These are phyloP conservation scores for Ocimum tenuiflorum DNA, from an alignment of 257 asterid species.

Conservation along the genomic window DNA sequence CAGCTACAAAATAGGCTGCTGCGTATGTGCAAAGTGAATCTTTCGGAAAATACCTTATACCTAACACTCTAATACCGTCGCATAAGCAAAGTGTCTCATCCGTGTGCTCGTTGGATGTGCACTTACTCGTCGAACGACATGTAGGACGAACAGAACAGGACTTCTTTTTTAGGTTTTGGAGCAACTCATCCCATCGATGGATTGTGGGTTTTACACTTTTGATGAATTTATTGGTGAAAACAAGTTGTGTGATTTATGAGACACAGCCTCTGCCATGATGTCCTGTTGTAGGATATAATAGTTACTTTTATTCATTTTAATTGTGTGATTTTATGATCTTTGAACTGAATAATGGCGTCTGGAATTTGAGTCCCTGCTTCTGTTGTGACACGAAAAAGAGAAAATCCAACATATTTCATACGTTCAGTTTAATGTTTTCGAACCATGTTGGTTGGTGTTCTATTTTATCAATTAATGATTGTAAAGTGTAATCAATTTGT, in stretches of 20 bases:
- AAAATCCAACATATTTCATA: no score
- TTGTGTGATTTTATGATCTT: neutral
- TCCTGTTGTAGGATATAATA: neutral
- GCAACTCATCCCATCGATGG: no score
- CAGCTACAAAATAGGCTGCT: slow-evolving; percentile 56
- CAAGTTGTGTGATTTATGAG: slow-evolving; percentile 3
- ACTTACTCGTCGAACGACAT: neutral
- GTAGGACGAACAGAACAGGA: neutral
- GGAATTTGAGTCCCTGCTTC: neutral
- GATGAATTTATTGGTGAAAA: slow-evolving; percentile 1
- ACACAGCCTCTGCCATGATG: neutral
- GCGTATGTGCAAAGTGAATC: slow-evolving; percentile 36
- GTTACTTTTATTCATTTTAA: neutral
- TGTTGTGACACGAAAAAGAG: neutral
- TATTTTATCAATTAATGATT: no score
- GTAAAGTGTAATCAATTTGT: no score
- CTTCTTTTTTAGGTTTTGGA: neutral
- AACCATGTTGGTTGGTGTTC: no score
- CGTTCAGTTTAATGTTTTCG: no score
- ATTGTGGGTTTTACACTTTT: slow-evolving; percentile 9
- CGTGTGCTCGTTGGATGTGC: neutral
- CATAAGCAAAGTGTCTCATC: neutral
- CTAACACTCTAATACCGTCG: slow-evolving; percentile 3
- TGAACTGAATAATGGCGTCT: neutral
- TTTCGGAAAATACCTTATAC: neutral